A percentile compares a stretch with the other conserved stretches of the same genome.
Evolutionary conservation across 2,329 filamentous ascomycete species (phyloP).

Genomic region (Aureobasidium sp.): DNA sequence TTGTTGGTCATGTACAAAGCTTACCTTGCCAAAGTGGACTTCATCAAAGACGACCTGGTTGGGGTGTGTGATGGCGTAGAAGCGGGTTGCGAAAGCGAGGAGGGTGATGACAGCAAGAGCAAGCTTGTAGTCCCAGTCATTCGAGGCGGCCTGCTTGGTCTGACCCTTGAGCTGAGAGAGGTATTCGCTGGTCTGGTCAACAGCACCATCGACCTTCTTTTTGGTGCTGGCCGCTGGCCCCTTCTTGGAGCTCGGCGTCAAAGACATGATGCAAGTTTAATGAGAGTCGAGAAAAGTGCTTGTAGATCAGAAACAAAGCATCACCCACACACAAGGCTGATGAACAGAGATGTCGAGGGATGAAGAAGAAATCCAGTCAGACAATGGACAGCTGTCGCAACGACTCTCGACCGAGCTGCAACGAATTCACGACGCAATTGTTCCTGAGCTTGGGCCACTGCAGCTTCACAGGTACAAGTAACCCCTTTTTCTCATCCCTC

Average conservation of each 20-base stretch:
- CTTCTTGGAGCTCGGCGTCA: slow-evolving; percentile 12
- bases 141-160: slow-evolving; percentile 20
- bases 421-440: not conserved
- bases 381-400: slow-evolving; percentile 5
- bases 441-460: not conserved
- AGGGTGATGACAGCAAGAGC: slow-evolving; percentile 68
- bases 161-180: slow-evolving; percentile 29
- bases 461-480: not conserved
- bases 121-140: slow-evolving; percentile 75
- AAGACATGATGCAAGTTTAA: slow-evolving; percentile 1
- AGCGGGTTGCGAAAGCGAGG: slow-evolving; percentile 82
- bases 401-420: not conserved
- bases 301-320: not conserved
- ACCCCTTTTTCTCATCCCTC: not conserved
- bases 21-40: slow-evolving; percentile 98
- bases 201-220: slow-evolving; percentile 17
- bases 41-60: slow-evolving; percentile 98
- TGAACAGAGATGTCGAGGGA: not conserved
- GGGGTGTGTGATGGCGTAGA: slow-evolving; percentile 93
- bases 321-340: not conserved
- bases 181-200: slow-evolving; percentile 30
- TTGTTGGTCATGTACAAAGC: not conserved
- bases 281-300: not conserved
- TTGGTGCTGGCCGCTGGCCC: slow-evolving; percentile 11
- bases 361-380: not conserved